Base-by-base conservation (phyloP, 768 basidiomycete genomes). In the Lactarius indigo region DNA sequence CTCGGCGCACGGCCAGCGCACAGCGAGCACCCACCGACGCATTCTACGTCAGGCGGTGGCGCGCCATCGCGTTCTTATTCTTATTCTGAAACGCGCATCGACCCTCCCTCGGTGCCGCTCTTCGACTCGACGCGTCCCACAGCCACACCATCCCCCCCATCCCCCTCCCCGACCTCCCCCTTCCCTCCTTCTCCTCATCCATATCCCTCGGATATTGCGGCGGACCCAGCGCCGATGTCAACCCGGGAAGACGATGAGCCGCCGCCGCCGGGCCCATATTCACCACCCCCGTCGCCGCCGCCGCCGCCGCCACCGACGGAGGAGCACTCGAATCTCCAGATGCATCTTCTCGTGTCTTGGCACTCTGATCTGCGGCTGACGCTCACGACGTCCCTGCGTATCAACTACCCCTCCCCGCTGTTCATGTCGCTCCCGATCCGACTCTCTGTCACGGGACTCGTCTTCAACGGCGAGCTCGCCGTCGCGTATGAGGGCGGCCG, bases 391-490 rank as follows among this genome's bases (percentile, higher is more conserved):
- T 96, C 94, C 10, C 83, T 98, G 31, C 85, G 95, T 68, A 95
- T 99, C 77, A 97, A 99, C 78, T 98, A 98, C 75, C 97, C 97
- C 6, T 94, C 94, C 0, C 89, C 90, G 0, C 85, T 90, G 75
- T 98, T 99, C 82, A 98, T 99, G 96, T 89, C 92, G 17, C 84
- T 99, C 30, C 97, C 97, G 8, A 92, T 99, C 76, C 90, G 92
- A 73, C 87, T 98, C 63, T 90, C 89, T n/a, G 86, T 98, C 31
- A 96, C 90, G 0, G 92, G 93, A 1, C 81, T 98, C 65, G 81
- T 94, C 17, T 92, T 98, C 76, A 83, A 84, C 15, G 93, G 92
- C 64, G 92, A 96, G 72, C 79, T 98, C 55, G 90, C 92, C 10
- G 84, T 98, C 41, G 97, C 96, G 15, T 98, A 94, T 78, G 91